Percentiles rank a stretch among this genome's conserved stretches.
Evolutionary conservation across 108 stramenopile species (phyloP).

Genomic region (Chaetoceros muelleri): DNA sequence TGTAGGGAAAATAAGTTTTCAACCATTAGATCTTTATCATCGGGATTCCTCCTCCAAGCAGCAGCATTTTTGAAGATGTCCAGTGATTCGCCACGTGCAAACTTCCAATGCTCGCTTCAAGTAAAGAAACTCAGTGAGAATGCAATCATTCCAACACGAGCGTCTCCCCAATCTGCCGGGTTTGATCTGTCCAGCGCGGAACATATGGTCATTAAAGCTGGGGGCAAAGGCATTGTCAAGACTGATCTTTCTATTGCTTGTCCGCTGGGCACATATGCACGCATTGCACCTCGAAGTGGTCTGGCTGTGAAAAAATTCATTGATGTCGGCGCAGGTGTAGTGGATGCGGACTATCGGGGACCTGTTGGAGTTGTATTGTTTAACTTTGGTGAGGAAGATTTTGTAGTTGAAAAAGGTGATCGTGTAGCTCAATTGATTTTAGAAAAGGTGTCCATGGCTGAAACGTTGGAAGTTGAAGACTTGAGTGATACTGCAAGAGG

Average conservation of each 20-base stretch:
- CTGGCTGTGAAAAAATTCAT: constrained; percentile 93
- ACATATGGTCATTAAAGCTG: constrained; percentile 52
- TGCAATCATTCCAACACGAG: constrained; percentile 61
- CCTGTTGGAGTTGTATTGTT: constrained; percentile 96
- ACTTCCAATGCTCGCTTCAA: too few species aligned
- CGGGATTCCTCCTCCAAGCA: too few species aligned
- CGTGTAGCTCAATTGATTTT: constrained; percentile 97
- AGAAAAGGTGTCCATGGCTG: constrained; percentile 84
- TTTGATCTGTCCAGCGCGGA: constrained; percentile 64
- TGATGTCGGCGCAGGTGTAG: constrained; percentile 95
- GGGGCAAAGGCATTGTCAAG: constrained; percentile 81
- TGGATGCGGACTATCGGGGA: constrained; percentile 97
- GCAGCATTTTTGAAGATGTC: too few species aligned
- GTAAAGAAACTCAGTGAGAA: constrained; percentile 53
- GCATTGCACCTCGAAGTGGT: constrained; percentile 87
- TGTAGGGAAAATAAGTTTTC: too few species aligned
- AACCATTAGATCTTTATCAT: too few species aligned
- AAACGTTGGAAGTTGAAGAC: constrained; percentile 73
- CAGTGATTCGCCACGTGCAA: too few species aligned
- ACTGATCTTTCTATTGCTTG: constrained; percentile 90
- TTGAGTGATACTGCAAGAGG: constrained; percentile 75
- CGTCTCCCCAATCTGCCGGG: constrained; percentile 66
- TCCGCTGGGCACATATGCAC: constrained; percentile 89
- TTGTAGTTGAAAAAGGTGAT: constrained; percentile 83
- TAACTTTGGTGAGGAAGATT: constrained; percentile 87